Base-by-base conservation (phyloP, 345 rosid genomes). In the Brassica cretica region DNA sequence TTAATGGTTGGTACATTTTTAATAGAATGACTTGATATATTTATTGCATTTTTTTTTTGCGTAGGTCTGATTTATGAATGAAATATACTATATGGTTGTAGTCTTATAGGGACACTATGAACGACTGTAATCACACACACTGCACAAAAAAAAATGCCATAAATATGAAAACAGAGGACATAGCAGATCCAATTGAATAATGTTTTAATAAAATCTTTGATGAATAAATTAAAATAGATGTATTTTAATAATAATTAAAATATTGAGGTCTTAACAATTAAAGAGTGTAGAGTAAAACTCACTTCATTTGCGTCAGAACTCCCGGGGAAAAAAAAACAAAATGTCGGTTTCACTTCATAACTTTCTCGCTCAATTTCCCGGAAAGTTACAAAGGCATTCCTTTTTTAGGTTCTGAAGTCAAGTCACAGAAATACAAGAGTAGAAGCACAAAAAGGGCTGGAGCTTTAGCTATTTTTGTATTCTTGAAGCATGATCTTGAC, bases 111-210 rank as follows among this genome's bases (percentile, higher is more conserved):
- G 59, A 79, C 66, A 67, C n/a, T 74, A 49, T 49, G 66, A 64
- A 64, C 18, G 44, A 65, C 3, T 65, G 21, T 39, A 74, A 37
- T 68, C 1, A 51, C 67, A 55, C 1, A 51, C 67, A 55, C 60
- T 68, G 82, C 74, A 68, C 66, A 56, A 67, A 62, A 78, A 60
- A 67, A 44, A 73, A 68, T 73, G 78, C 66, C 74, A 68, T 79
- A 69, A 79, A 69, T 79, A 64, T 69, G 79, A 68, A 69, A 74
- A 68, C 78, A 79, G 71, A 64, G 4, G 66, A 79, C 59, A 69
- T 6, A 51, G 25, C 33, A 73, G 56, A 25, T 49, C 46, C 46
- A 39, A 39, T 9, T 39, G 46, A 39, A 39, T 39, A 39, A 39
- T 9, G 4, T 39, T 35, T 39, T 39, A 39, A 39, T 39, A 39